Percentiles rank a stretch among this genome's conserved stretches.
Conservation (phyloP, 495 filamentous ascomycete species). For the Aspergillus steynii region DNA sequence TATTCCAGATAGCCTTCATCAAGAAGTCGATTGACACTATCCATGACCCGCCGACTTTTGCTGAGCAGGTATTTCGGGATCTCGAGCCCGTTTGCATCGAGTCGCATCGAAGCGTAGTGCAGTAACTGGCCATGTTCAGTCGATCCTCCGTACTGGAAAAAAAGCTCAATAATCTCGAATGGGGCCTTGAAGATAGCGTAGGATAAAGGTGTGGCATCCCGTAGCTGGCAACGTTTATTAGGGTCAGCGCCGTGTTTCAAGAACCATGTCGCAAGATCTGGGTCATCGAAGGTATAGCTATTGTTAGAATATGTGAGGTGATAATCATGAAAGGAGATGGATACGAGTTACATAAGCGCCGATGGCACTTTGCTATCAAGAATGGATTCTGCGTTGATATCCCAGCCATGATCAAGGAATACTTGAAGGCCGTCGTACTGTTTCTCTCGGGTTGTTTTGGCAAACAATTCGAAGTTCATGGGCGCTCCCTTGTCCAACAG, state of each 20-base stretch:
- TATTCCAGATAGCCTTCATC: conserved; percentile 3
- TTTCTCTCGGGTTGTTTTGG: conserved; percentile 5
- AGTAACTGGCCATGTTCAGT: conserved; percentile 4
- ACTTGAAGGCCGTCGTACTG: conserved; percentile 2
- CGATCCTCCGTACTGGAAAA: conserved; percentile 2
- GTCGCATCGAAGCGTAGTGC: conserved; percentile 3
- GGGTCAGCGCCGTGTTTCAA: conserved; percentile 5
- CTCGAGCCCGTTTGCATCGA: neutral
- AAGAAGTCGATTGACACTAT: neutral
- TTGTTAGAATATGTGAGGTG: neutral
- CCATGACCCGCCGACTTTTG: neutral
- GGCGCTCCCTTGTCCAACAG: conserved; percentile 4
- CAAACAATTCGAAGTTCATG: conserved; percentile 2
- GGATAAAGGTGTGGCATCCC: conserved; percentile 3
- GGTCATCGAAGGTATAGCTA: conserved; percentile 3
- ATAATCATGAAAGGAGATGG: conserved; percentile 2
- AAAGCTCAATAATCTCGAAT: conserved; percentile 1
- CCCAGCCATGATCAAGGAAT: conserved; percentile 1
- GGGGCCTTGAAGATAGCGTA: conserved; percentile 2
- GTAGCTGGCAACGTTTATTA: conserved; percentile 3
- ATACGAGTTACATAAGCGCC: neutral
- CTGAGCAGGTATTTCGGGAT: conserved; percentile 1
- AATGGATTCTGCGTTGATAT: conserved; percentile 2
- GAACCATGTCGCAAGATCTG: conserved; percentile 1
- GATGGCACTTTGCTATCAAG: conserved; percentile 4